phyloP scores from a whole-genome alignment of 2,329 filamentous ascomycete genomes.

The Fusarium longipes region DNA sequence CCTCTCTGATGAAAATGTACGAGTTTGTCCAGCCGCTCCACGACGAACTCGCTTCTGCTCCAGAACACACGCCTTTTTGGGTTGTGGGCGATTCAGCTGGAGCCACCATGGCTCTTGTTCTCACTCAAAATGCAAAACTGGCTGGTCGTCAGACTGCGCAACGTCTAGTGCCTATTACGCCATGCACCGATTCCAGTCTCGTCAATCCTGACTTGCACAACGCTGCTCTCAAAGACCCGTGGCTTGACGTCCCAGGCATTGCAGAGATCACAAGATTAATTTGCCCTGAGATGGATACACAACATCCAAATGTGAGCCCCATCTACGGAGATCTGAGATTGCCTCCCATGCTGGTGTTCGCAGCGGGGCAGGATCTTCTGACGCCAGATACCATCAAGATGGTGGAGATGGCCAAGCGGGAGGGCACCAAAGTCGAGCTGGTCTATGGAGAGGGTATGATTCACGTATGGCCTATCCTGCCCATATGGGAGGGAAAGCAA shows the following conservation, averaged over 20 bases:
- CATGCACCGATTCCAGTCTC: slow-evolving; percentile 47
- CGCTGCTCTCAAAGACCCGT: slow-evolving; percentile 43
- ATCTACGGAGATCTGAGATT: slow-evolving; percentile 47
- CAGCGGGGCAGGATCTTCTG: slow-evolving; percentile 46
- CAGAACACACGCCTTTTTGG: slow-evolving; percentile 47
- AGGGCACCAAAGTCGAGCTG: slow-evolving; percentile 45
- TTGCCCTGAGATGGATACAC: slow-evolving; percentile 43
- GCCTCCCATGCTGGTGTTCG: slow-evolving; percentile 49
- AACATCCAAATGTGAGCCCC: slow-evolving; percentile 47
- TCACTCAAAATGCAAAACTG: slow-evolving; percentile 47
- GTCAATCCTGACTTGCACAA: slow-evolving; percentile 45
- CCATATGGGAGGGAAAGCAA: slow-evolving; percentile 45
- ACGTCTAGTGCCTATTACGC: slow-evolving; percentile 48
- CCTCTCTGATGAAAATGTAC: slow-evolving; percentile 48
- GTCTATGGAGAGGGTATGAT: slow-evolving; percentile 49
- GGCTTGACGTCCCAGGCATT: slow-evolving; percentile 46
- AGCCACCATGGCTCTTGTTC: slow-evolving; percentile 47
- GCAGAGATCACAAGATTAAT: slow-evolving; percentile 44
- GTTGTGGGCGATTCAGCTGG: slow-evolving; percentile 50
- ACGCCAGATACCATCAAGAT: slow-evolving; percentile 46
- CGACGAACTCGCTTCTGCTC: slow-evolving; percentile 47
- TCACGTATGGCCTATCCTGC: slow-evolving; percentile 50
- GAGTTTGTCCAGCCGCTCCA: slow-evolving; percentile 49
- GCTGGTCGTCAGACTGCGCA: slow-evolving; percentile 43
- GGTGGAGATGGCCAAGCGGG: slow-evolving; percentile 43